phyloP scores from a whole-genome alignment of 768 basidiomycete genomes.

The Termitomyces sp. region DNA sequence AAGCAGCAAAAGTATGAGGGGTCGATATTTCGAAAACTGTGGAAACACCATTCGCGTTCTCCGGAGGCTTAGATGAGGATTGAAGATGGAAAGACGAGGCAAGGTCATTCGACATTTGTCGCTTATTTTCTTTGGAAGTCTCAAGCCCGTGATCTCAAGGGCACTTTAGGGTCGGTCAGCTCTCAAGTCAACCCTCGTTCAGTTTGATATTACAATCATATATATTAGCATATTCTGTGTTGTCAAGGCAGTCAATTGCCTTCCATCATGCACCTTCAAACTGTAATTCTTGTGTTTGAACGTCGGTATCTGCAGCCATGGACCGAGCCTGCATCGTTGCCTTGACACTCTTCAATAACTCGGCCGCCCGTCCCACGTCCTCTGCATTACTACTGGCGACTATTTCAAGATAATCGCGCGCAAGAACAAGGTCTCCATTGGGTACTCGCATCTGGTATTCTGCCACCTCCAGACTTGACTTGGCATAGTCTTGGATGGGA shows the following conservation, averaged over 20 bases:
- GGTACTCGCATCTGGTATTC: slow-evolving; percentile 65
- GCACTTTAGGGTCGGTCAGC: slow-evolving; percentile 32
- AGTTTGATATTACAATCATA: background rate
- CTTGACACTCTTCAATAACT: slow-evolving; percentile 60
- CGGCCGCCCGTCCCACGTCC: slow-evolving; percentile 70
- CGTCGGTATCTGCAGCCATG: slow-evolving; percentile 11
- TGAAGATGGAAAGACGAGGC: slow-evolving; percentile 27
- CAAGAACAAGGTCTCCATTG: slow-evolving; percentile 63
- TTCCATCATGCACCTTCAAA: background rate
- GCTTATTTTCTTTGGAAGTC: slow-evolving; percentile 35
- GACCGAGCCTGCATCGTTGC: slow-evolving; percentile 23
- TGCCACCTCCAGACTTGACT: slow-evolving; percentile 81
- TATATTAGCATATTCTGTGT: background rate
- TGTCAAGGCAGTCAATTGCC: background rate
- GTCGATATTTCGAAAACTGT: slow-evolving; percentile 15
- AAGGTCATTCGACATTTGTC: slow-evolving; percentile 37
- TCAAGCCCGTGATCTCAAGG: slow-evolving; percentile 30
- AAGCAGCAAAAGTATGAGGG: slow-evolving; percentile 18
- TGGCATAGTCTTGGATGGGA: slow-evolving; percentile 73
- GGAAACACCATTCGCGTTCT: slow-evolving; percentile 12
- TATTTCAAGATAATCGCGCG: slow-evolving; percentile 65
- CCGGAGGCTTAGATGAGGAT: slow-evolving; percentile 16
- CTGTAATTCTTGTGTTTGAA: background rate
- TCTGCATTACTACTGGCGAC: slow-evolving; percentile 79
- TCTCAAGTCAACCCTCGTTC: background rate